Base-by-base conservation (phyloP, 2,329 filamentous ascomycete species). In the Penicillium freii region DNA sequence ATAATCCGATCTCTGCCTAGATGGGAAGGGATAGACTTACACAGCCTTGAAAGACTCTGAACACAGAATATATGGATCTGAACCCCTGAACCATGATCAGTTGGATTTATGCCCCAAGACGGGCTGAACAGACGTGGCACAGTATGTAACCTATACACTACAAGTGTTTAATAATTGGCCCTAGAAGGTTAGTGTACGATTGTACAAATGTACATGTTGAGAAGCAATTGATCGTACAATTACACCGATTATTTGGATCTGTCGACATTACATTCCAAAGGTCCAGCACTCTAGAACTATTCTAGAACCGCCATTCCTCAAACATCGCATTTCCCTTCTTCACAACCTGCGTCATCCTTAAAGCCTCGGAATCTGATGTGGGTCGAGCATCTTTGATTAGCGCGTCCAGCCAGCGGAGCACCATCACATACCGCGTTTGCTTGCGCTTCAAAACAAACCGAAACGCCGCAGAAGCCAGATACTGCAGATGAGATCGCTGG, bases 391-490 rank as follows among this genome's bases (percentile, higher is more conserved):
- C 77, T 36, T 66, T 66, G 17, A 77, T 74, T 64, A 84, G 78
- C 15, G 60, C 69, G 7, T 81, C 78, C 58, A 96, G 74, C 91
- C 91, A 96, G 33, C 70, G 72, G 56, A 97, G 73, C 15, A 92
- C 81, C 31, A 75, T 75, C 5, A 68, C 69, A 73, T 91, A 90
- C 54, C 80, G 82, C 34, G 87, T 87, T 79, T 96, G 92, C 71
- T 88, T 91, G 64, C 80, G 82, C 47, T 74, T 71, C 66, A 97
- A 79, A 29, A 94, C 86, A 51, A 80, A 77, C 45, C 78, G 72
- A 67, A 96, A 96, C 5, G 91, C 91, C 29, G 80, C 79, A 51
- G 86, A 85, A 0, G 86, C 87, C 58, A 93, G 77, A 79, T 86
- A 87, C 54, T 80, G 74, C 34, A 84, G 78, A 67, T 92, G 88